Evolutionary conservation across 352 stramenopile genomes (phyloP).

Genomic region (Plasmopara viticola): DNA sequence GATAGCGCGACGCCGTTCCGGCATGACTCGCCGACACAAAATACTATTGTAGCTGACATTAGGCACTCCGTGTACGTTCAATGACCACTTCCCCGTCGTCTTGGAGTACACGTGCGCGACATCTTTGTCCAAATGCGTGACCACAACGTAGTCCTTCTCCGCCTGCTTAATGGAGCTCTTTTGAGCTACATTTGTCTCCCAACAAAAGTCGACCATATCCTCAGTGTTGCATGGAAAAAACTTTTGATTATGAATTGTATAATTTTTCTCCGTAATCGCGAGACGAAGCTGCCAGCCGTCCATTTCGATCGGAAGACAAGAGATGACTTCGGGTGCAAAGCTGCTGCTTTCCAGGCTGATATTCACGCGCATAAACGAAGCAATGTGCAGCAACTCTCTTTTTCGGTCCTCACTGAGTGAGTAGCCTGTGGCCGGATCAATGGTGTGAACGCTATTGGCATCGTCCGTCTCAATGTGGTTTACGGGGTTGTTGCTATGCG

Average conservation of each 20-base stretch:
- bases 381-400: slow-evolving; percentile 61
- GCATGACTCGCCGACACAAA: slow-evolving; percentile 50
- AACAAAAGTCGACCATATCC: slow-evolving; percentile 83
- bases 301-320: slow-evolving; percentile 82
- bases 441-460: slow-evolving; percentile 34
- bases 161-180: slow-evolving; percentile 74
- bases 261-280: slow-evolving; percentile 84
- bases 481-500: slow-evolving; percentile 30
- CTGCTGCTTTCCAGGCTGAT: slow-evolving; percentile 78
- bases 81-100: slow-evolving; percentile 79
- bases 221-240: slow-evolving; percentile 75
- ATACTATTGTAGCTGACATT: slow-evolving; percentile 87
- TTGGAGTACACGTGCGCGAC: slow-evolving; percentile 82
- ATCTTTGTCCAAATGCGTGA: slow-evolving; percentile 62
- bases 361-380: slow-evolving; percentile 70
- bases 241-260: slow-evolving; percentile 85
- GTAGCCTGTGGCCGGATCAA: slow-evolving; percentile 56
- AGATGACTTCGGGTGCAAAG: slow-evolving; percentile 80
- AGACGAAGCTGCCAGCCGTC: slow-evolving; percentile 81
- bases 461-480: slow-evolving; percentile 61
- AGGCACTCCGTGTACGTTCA: slow-evolving; percentile 72
- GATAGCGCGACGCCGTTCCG: slow-evolving; percentile 53
- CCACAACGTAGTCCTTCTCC: slow-evolving; percentile 78
- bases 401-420: slow-evolving; percentile 59
- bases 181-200: slow-evolving; percentile 75